Percentiles rank a stretch among this genome's conserved stretches.
Conservation (phyloP, 768 basidiomycete genomes). For the Boletus rubescentipes region DNA sequence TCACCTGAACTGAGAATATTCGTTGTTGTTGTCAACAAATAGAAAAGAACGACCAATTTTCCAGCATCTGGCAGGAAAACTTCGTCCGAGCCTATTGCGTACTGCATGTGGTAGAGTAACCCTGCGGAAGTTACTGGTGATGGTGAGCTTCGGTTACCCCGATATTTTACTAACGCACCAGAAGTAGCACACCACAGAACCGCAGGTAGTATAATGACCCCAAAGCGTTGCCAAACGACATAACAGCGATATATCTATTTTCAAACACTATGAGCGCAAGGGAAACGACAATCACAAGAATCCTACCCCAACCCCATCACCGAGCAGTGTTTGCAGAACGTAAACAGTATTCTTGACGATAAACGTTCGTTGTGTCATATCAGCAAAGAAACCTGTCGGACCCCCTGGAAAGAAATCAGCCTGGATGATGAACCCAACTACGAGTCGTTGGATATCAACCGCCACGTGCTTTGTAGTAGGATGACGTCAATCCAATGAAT, state of each 20-base stretch:
- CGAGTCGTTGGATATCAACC: slow-evolving; percentile 24
- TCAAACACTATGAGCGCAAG: neutral
- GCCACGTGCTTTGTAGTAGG: slow-evolving; percentile 20
- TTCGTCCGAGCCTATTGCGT: neutral
- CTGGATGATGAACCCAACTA: slow-evolving; percentile 25
- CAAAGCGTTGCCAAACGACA: slow-evolving; percentile 16
- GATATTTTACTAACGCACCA: slow-evolving; percentile 10
- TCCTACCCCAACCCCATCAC: slow-evolving; percentile 20
- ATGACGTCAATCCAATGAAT: neutral
- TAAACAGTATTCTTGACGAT: slow-evolving; percentile 31
- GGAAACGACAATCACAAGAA: neutral
- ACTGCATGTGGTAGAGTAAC: slow-evolving; percentile 4
- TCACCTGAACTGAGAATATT: slow-evolving; percentile 23
- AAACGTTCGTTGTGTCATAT: slow-evolving; percentile 28
- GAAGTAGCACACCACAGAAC: slow-evolving; percentile 18
- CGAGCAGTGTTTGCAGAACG: slow-evolving; percentile 24
- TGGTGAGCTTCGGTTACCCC: neutral
- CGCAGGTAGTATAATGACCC: slow-evolving; percentile 11
- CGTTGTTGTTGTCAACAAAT: slow-evolving; percentile 19
- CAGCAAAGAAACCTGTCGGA: slow-evolving; percentile 29
- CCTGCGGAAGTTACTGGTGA: slow-evolving; percentile 10
- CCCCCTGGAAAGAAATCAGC: slow-evolving; percentile 23
- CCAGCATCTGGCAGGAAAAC: neutral
- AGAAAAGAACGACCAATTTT: slow-evolving; percentile 18
- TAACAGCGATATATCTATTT: slow-evolving; percentile 26